Base-by-base conservation (phyloP, 2,329 filamentous ascomycete species). In the Colletotrichum godetiae region DNA sequence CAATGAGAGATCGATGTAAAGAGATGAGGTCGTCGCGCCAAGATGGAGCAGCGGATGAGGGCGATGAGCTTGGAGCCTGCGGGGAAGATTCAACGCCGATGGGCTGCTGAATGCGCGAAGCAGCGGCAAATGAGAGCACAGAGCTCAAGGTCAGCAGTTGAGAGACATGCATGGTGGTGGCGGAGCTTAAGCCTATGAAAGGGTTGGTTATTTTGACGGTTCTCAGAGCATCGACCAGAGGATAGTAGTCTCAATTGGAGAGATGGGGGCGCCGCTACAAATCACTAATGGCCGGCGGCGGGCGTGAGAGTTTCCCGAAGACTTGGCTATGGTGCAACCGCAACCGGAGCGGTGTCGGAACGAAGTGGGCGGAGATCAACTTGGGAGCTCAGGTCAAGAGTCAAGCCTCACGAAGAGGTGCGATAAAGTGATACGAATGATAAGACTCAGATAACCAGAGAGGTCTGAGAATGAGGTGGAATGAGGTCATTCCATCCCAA, bases 1-100 rank as follows among this genome's bases (percentile, higher is more conserved):
- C 87, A 35, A 95, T 88, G n/a, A 98, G 90, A 19, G 90, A 88
- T 66, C 92, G 90, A 84, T 97, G 95, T 13, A 97, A 88, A 22
- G 88, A 87, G 56, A 97, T 87, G 0, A 98, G 88, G 52, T 84
- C 80, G 3, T 83, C 76, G 49, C 88, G 87, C 77, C 86, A 87
- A 4, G 81, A 42, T 0, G 83, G 82, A 1, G 76, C 66, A 42
- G 65, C 46, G 37, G 69, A 56, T 8, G 13, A 33, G 33, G 35
- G 10, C 27, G 68, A 55, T 37, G 63, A 65, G 27, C 22, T 13
- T 24, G 53, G 10, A 6, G 15, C 31, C 49, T 61, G 65, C 52
- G 65, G 59, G 33, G 73, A 52, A 46, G 33, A 27, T 24, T 64
- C 31, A 65, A 61, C 49, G 49, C 69, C 65, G 60, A 74, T 57